Evolutionary conservation across 768 basidiomycete genomes (phyloP), one percentile per base, ranked within the genome.

Genomic region (Tephrocybe sp.): DNA sequence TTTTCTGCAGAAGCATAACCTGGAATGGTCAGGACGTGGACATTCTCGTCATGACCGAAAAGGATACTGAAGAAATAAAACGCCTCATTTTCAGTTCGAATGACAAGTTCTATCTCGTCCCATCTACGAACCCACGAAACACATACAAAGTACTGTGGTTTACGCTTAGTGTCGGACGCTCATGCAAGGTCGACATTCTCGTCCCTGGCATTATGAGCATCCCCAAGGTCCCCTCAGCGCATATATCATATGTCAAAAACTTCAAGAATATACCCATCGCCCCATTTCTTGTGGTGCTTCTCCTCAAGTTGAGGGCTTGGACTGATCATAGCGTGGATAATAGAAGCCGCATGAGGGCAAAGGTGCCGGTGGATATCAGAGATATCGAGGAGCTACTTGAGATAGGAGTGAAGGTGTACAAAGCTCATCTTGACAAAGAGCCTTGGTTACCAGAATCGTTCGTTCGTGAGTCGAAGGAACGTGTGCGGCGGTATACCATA

Each of bases 281-380:
- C 52, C 75, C 74, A 0, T 65, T 75, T 43, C 53, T 73, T 3
- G 59, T 65, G 4, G 57, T 76, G 11, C 61, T 77, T 3, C 59
- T 75, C 13, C 54, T 76, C 41, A 78, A 77, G 51, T 55, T 78
- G 7, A 64, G 70, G 39, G 74, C 67, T 1, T 77, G 76, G 76
- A 53, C 59, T 32, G 71, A 76, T 53, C 74, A 76, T 52, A 56
- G 66, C 5, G 57, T 48, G 3, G 67, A 72, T 22, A 11, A 20
- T 2, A 63, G 69, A 39, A 10, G 26, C 9, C 61, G 72, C 48
- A 65, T 74, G 56, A 63, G 54, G 35, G 53, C 45, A 10, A 80
- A 79, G 60, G 64, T 70, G 46, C 59, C 62, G 33, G 56, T 67
- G 8, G 78, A 79, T 54, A 68, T 66, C 17, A 52, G 54, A 13